Percentiles rank a stretch among this genome's conserved stretches.
Evolutionary conservation across 2,329 filamentous ascomycete genomes (phyloP).

Genomic region (Apiospora aurea): DNA sequence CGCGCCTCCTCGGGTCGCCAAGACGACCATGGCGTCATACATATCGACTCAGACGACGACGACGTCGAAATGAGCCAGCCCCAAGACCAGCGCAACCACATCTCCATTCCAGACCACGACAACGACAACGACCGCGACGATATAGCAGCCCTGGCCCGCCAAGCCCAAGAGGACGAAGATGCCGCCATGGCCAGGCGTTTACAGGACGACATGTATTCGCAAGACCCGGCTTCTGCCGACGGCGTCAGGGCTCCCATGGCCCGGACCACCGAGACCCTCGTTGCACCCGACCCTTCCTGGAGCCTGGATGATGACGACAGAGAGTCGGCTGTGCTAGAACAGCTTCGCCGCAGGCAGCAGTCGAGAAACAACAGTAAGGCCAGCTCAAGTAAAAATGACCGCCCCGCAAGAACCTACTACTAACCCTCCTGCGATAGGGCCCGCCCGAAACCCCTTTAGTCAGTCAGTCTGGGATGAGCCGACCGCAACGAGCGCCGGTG

Average conservation of each 20-base stretch:
- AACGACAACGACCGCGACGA: conserved; percentile 44
- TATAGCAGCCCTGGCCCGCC: conserved; percentile 50
- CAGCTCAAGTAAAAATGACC: not conserved
- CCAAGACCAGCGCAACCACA: conserved; percentile 47
- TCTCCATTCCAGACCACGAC: conserved; percentile 39
- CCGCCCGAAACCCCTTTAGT: conserved; percentile 39
- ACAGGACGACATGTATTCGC: conserved; percentile 86
- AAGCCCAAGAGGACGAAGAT: conserved; percentile 80
- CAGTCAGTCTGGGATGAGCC: conserved; percentile 44
- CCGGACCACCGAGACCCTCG: conserved; percentile 87
- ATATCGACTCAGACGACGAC: conserved; percentile 77
- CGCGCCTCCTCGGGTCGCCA: conserved; percentile 47
- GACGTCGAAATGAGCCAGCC: conserved; percentile 52
- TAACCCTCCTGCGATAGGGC: conserved; percentile 28
- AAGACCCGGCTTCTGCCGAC: conserved; percentile 49
- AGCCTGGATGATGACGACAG: conserved; percentile 60
- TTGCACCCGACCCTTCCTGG: conserved; percentile 69
- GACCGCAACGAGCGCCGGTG: conserved; percentile 44
- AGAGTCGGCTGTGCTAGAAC: conserved; percentile 68
- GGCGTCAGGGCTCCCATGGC: conserved; percentile 87
- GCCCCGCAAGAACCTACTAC: conserved; percentile 13
- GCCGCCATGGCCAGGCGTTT: conserved; percentile 90
- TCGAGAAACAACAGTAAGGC: conserved; percentile 36
- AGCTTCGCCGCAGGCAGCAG: conserved; percentile 60
- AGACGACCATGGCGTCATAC: conserved; percentile 68